Base-by-base conservation (phyloP, 441 rosid species). In the Eutrema salsugineum region DNA sequence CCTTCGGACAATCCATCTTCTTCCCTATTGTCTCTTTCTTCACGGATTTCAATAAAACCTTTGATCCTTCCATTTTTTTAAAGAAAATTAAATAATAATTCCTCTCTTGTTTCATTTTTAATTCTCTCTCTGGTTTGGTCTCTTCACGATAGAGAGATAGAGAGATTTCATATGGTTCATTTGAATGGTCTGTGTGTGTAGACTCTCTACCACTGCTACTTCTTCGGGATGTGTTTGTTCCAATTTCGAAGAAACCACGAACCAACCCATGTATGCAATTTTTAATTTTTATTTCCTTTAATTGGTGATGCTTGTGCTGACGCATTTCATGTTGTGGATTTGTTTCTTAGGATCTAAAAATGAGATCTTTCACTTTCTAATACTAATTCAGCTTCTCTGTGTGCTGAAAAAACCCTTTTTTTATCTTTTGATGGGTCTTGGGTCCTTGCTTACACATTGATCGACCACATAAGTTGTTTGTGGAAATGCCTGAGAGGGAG, bases 41-140 rank as follows among this genome's bases (percentile, higher is more conserved):
- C 96, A 71, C 91, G 82, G 86, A 70, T 69, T 79, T 70, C 93
- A 77, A 85, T 86, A 47, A 54, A 42, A 73, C n/a, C 63, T 46
- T 65, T 64, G 80, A 69, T 60, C 67, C 49, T 12, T 57, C 28
- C 11, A 14, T 16, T 20, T 35, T 47, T 12, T 44, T 46, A 2
- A 2, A 11, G 0, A 8, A 8, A 14, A 2, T 33, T 1, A 57
- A 51, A 24, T 28, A 55, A 54, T 3, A 51, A 15, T 28, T 43
- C 15, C 36, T 64, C 38, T 32, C 46, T 30, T 44, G 47, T 11
- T 43, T 15, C n/a, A 11, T 7, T n/a, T 28, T 36, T 16, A 22
- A 22, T 17, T 35, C 15, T 44, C 15, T 44, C 35, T 68, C 44
- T 75, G 39, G 65, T 49, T 57, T n/a, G 48, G 63, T 54, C 60